Conservation (phyloP, 805 yeast species). For the Wickerhamomyces bisporus region DNA sequence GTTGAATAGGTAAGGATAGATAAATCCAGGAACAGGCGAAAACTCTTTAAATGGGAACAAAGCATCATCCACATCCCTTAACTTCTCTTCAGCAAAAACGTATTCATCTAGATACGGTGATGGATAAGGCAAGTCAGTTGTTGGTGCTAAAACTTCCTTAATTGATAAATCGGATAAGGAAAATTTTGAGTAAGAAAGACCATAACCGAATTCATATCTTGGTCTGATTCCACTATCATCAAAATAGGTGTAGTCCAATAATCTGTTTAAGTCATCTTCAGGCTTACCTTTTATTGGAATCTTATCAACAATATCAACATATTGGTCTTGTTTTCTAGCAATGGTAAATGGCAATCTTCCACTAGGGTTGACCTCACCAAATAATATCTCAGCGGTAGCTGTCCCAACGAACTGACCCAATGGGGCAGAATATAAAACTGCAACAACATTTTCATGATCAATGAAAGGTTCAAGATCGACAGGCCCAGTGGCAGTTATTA, state of each 20-base stretch:
- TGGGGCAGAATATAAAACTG: slow-evolving; percentile 50
- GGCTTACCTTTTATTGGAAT: slow-evolving; percentile 31
- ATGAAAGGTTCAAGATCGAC: slow-evolving; percentile 52
- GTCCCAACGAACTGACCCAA: slow-evolving; percentile 52
- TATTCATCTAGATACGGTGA: slow-evolving; percentile 40
- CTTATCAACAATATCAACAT: slow-evolving; percentile 41
- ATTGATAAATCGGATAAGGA: slow-evolving; percentile 34
- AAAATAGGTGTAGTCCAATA: slow-evolving; percentile 54
- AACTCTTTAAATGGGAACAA: slow-evolving; percentile 47
- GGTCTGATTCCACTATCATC: slow-evolving; percentile 52
- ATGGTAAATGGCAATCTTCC: slow-evolving; percentile 62
- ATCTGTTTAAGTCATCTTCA: slow-evolving; percentile 28
- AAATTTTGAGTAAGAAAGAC: slow-evolving; percentile 48
- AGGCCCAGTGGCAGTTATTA: slow-evolving; percentile 57
- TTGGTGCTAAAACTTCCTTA: slow-evolving; percentile 36
- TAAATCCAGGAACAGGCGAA: slow-evolving; percentile 48
- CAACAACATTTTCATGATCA: slow-evolving; percentile 54
- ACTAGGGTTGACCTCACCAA: slow-evolving; percentile 59
- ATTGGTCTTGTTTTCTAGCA: slow-evolving; percentile 44
- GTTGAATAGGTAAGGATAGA: slow-evolving; percentile 47
- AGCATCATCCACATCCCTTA: slow-evolving; percentile 51
- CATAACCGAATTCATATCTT: slow-evolving; percentile 58
- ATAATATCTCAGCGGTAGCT: slow-evolving; percentile 52
- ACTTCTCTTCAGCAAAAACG: slow-evolving; percentile 38
- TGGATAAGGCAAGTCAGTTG: slow-evolving; percentile 41